Conservation (phyloP, 2,329 filamentous ascomycete species). For the Claviceps digitariae region DNA sequence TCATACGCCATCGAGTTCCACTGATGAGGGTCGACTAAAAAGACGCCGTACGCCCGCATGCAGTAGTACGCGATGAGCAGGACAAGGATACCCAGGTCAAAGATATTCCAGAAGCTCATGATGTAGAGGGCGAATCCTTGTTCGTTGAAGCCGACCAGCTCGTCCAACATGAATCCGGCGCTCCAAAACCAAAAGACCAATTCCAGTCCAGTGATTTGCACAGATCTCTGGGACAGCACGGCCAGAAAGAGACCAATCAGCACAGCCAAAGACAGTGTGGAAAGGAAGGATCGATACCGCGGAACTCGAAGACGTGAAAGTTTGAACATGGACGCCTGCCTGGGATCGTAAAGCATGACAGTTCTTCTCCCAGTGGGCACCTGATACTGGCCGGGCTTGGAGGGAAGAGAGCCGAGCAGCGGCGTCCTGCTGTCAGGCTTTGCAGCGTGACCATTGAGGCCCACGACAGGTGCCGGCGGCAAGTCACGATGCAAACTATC, state of each 20-base stretch:
- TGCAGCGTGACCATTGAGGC: constrained; percentile 13
- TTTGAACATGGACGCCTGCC: constrained; percentile 83
- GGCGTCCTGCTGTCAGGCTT: constrained; percentile 36
- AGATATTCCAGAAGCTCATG: constrained; percentile 96
- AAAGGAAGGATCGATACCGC: constrained; percentile 80
- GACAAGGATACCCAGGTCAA: constrained; percentile 79
- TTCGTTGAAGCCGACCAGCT: constrained; percentile 91
- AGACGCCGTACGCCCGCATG: constrained; percentile 75
- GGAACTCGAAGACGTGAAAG: constrained; percentile 82
- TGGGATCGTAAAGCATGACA: constrained; percentile 78
- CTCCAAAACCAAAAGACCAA: constrained; percentile 97
- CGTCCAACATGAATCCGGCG: constrained; percentile 91
- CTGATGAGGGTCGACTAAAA: constrained; percentile 60
- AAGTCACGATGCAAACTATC: constrained; percentile 63
- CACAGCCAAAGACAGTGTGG: constrained; percentile 73
- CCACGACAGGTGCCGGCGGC: constrained; percentile 11
- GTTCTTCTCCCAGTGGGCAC: constrained; percentile 47
- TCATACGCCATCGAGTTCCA: constrained; percentile 84
- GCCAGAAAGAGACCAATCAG: constrained; percentile 76
- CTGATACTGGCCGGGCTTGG: constrained; percentile 19
- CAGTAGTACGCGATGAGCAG: constrained; percentile 82
- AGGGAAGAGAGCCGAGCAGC: constrained; percentile 27
- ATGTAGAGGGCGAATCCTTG: constrained; percentile 94
- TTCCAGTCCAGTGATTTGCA: constrained; percentile 71
- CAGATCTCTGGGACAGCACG: constrained; percentile 62